phyloP scores from a whole-genome alignment of 2,329 filamentous ascomycete species.

The Beauveria medogensis region DNA sequence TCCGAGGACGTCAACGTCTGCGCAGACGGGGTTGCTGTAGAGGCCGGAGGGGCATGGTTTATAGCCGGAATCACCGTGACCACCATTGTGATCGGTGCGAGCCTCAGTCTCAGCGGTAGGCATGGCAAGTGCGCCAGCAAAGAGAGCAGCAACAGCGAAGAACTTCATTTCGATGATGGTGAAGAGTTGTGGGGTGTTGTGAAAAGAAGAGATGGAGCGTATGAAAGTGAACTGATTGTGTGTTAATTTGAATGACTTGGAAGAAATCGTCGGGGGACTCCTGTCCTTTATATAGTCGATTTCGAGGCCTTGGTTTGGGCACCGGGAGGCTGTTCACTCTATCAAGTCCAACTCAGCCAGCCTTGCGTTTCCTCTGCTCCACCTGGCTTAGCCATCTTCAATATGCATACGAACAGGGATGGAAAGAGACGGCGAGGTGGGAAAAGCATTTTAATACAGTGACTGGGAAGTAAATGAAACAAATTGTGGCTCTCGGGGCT shows the following conservation, averaged over 20 bases:
- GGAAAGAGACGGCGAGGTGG: background rate
- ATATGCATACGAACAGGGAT: background rate
- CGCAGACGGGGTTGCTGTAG: slow-evolving; percentile 13
- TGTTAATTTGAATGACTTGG: too few relatives aligned
- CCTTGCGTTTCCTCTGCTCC: background rate
- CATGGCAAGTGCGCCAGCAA: slow-evolving; percentile 13
- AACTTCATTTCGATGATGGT: slow-evolving; percentile 16
- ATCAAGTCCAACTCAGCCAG: background rate
- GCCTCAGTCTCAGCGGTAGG: slow-evolving; percentile 9
- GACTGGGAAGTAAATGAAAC: background rate
- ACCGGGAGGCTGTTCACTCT: background rate
- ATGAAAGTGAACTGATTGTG: background rate
- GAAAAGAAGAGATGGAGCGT: background rate
- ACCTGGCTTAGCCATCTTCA: background rate
- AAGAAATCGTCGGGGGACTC: background rate
- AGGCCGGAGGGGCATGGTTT: slow-evolving; percentile 4
- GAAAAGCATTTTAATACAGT: background rate
- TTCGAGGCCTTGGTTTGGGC: background rate
- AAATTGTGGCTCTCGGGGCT: slow-evolving; percentile 4
- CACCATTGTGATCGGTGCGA: background rate
- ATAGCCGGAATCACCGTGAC: too few relatives aligned
- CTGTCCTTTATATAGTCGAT: background rate
- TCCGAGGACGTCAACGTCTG: slow-evolving; percentile 12
- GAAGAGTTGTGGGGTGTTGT: background rate
- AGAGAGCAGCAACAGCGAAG: slow-evolving; percentile 14